Base-by-base conservation (phyloP, 1,284 basidiomycete species). In the Pulchroboletus neoregius region DNA sequence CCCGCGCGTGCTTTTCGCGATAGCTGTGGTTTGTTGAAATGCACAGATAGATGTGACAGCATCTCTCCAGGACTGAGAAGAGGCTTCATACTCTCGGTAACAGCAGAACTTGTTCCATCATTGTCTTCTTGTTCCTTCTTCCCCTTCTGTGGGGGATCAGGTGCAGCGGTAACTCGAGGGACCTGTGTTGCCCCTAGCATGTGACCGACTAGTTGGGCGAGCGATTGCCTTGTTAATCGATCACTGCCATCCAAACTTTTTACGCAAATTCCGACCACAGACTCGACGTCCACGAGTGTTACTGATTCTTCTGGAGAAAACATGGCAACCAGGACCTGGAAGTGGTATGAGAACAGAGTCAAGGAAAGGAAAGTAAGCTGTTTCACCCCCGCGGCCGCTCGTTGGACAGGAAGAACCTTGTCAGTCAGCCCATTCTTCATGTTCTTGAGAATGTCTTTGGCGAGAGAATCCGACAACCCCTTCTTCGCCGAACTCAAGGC, bases 381-480 rank as follows among this genome's bases (percentile, higher is more conserved):
- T 58, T 73, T 47, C 53, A 91, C 90, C 57, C 89, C 84, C 23
- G 91, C 82, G 13, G 84, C 85, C 4, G 82, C 92, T 23, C 94
- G 82, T 61, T 97, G 91, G 11, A 99, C 78, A 3, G 92, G 80
- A 7, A 93, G 74, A 6, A 87, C 84, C 68, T 92, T 93, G 66
- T 99, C 95, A 2, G 76, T 74, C 2, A 99, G 72, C 0, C 79
- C 82, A 26, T 77, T 72, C 55, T 80, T 84, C 68, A 92, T 84
- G 50, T 89, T 80, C 67, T 96, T 98, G 48, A 91, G 61, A 35
- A 95, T 76, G 55, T 99, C 96, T 64, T 84, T 94, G 48, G 79
- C 70, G 1, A 82, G 71, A 13, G 81, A 72, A 53, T 99, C 94
- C 2, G 88, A 82, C 1, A 97, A 74, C 0, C 91, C 91, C 48